Evolutionary conservation across 208 protist genomes (phyloP).

Genomic region (Strigomonas galati): DNA sequence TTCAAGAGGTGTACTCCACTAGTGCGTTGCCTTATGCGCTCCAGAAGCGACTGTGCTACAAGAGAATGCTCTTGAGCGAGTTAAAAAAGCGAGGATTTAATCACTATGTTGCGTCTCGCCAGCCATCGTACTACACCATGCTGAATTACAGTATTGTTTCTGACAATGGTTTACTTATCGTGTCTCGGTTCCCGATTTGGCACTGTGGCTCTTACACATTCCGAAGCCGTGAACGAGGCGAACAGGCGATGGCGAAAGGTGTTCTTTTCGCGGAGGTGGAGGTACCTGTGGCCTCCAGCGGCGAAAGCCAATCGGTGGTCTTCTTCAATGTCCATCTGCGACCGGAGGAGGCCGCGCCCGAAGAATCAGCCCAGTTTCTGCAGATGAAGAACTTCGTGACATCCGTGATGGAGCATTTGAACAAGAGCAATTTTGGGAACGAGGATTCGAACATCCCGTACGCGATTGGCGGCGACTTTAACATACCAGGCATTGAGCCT

Average conservation of each 20-base stretch:
- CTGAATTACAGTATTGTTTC: slow-evolving; percentile 69
- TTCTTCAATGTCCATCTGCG: slow-evolving; percentile 88
- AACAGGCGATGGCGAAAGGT: slow-evolving; percentile 50
- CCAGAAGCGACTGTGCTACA: slow-evolving; percentile 71
- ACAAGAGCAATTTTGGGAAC: slow-evolving; percentile 9
- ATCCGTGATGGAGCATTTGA: slow-evolving; percentile 58
- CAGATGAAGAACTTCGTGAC: slow-evolving; percentile 67
- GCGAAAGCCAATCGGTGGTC: slow-evolving; percentile 28
- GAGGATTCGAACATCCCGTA: slow-evolving; percentile 36
- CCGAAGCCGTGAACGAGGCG: slow-evolving; percentile 37
- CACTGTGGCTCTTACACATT: slow-evolving; percentile 84
- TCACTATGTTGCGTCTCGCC: slow-evolving; percentile 81
- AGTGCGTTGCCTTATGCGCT: slow-evolving; percentile 74
- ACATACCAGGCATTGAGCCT: slow-evolving; percentile 72
- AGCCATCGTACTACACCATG: slow-evolving; percentile 83
- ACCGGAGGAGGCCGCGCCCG: slow-evolving; percentile 47
- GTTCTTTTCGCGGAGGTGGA: slow-evolving; percentile 84
- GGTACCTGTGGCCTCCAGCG: slow-evolving; percentile 34
- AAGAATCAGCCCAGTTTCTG: slow-evolving; percentile 67
- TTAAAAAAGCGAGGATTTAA: slow-evolving; percentile 69
- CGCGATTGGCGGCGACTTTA: slow-evolving; percentile 82
- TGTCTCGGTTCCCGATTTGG: slow-evolving; percentile 79
- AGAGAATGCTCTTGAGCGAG: slow-evolving; percentile 70
- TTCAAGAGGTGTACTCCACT: slow-evolving; percentile 86
- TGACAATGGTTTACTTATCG: slow-evolving; percentile 86